These are phyloP conservation scores for Exserohilum rostratum DNA, from an alignment of 2,329 filamentous ascomycete genomes.

Conservation along the genomic window DNA sequence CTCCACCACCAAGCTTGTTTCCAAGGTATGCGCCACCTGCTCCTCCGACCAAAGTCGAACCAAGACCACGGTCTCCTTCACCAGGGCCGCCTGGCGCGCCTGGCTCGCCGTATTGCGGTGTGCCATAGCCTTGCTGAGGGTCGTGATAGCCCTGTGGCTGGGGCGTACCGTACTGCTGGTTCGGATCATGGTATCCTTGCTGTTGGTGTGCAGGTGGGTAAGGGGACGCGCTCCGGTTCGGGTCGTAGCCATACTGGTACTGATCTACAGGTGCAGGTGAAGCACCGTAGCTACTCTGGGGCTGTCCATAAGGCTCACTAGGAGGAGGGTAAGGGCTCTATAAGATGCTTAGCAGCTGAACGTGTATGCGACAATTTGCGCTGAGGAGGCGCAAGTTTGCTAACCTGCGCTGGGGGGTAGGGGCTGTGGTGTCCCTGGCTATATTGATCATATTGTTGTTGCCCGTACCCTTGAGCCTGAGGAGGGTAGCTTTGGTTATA, in stretches of 20 bases:
- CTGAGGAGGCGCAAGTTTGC: conserved; percentile 14
- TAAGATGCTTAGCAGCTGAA: conserved; percentile 17
- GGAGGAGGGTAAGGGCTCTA: conserved; percentile 40
- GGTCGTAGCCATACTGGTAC: conserved; percentile 44
- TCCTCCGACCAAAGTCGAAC: conserved; percentile 60
- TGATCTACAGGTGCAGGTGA: conserved; percentile 31
- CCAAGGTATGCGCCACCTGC: conserved; percentile 62
- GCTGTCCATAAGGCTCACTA: conserved; percentile 34
- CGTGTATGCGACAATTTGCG: conserved; percentile 7
- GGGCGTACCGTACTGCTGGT: conserved; percentile 28
- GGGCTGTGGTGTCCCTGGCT: conserved; percentile 21
- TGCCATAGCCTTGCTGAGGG: conserved; percentile 31
- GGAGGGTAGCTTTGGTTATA: conserved; percentile 28
- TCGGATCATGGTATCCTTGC: conserved; percentile 26
- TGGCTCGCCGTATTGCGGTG: conserved; percentile 50
- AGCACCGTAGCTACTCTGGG: conserved; percentile 37
- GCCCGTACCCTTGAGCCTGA: conserved; percentile 32
- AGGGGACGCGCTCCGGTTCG: conserved; percentile 44
- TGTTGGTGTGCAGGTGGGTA: conserved; percentile 41
- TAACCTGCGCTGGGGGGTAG: conserved; percentile 29
- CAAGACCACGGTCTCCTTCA: conserved; percentile 63
- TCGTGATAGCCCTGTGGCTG: conserved; percentile 20
- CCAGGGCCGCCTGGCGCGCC: conserved; percentile 39
- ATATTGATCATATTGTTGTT: conserved; percentile 39
- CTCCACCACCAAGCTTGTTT: conserved; percentile 60